Evolutionary conservation across 768 basidiomycete genomes (phyloP).

Genomic region (Pulveroboletus sp.): DNA sequence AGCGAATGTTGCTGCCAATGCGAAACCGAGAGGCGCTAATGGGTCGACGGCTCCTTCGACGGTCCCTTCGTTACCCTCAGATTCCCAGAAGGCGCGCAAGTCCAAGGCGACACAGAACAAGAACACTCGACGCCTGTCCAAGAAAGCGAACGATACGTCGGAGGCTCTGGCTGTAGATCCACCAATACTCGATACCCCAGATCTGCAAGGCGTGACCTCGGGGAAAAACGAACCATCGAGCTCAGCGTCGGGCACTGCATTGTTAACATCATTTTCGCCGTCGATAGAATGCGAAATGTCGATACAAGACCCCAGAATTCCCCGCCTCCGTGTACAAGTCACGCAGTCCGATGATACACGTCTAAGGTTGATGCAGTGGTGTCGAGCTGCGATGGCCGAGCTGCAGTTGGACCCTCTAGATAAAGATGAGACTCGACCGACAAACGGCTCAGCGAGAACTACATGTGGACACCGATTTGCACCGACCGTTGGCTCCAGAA

Average conservation of each 20-base stretch:
- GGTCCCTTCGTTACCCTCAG: too few species aligned
- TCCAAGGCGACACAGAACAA: neutral
- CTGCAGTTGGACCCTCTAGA: neutral
- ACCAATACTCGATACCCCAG: neutral
- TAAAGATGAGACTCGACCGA: neutral
- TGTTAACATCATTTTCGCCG: neutral
- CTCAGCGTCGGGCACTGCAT: neutral
- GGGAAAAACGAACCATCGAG: neutral
- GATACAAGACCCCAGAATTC: constrained; percentile 11
- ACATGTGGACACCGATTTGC: neutral
- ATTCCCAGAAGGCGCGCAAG: neutral
- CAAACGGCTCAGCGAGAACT: neutral
- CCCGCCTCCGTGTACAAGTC: constrained; percentile 6
- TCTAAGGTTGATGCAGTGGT: constrained; percentile 13
- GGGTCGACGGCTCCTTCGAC: neutral
- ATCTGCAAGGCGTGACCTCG: neutral
- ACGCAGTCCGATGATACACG: constrained; percentile 1
- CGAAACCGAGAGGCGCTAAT: neutral
- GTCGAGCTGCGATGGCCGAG: neutral
- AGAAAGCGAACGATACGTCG: neutral
- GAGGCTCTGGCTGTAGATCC: neutral
- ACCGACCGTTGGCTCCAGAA: neutral
- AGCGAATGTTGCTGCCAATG: neutral
- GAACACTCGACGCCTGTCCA: neutral
- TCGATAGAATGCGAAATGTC: neutral